These are phyloP conservation scores for Medicago arabica DNA, from an alignment of 306 rosid genomes.

Conservation along the genomic window DNA sequence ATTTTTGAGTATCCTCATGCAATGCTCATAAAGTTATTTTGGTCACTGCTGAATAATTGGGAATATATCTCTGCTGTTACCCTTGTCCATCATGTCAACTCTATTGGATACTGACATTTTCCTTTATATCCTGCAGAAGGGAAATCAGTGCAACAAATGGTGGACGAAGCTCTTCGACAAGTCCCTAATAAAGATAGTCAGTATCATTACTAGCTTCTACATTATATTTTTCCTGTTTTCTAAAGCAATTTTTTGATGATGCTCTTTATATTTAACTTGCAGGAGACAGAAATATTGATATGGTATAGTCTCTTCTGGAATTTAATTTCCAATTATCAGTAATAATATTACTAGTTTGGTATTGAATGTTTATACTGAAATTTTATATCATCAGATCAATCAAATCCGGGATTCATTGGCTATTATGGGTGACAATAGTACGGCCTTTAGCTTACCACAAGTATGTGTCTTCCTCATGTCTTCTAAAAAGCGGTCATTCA, in stretches of 20 bases:
- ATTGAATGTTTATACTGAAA: constrained; percentile 40
- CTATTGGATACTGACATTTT: constrained; percentile 35
- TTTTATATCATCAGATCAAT: constrained; percentile 73
- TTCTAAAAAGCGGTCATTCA: constrained; percentile 13
- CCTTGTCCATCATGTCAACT: constrained; percentile 1
- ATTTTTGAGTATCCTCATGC: background rate
- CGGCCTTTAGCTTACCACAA: constrained; percentile 98
- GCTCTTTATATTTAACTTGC: constrained; percentile 55
- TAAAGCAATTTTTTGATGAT: constrained; percentile 38
- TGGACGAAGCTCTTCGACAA: constrained; percentile 75
- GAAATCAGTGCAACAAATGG: constrained; percentile 89
- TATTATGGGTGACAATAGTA: constrained; percentile 96
- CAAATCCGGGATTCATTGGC: constrained; percentile 98
- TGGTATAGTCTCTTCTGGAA: constrained; percentile 63
- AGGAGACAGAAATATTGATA: constrained; percentile 90
- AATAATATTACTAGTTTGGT: constrained; percentile 28
- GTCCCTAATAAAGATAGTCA: constrained; percentile 76
- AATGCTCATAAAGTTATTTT: no score
- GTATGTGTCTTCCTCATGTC: constrained; percentile 53
- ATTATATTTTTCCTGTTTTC: constrained; percentile 27
- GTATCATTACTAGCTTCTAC: constrained; percentile 39
- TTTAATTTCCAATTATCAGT: constrained; percentile 38
- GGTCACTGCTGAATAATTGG: background rate
- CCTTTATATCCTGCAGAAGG: constrained; percentile 64
- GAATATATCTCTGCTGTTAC: constrained; percentile 12